phyloP scores from a whole-genome alignment of 805 yeast genomes.

The Lachancea sp. region DNA sequence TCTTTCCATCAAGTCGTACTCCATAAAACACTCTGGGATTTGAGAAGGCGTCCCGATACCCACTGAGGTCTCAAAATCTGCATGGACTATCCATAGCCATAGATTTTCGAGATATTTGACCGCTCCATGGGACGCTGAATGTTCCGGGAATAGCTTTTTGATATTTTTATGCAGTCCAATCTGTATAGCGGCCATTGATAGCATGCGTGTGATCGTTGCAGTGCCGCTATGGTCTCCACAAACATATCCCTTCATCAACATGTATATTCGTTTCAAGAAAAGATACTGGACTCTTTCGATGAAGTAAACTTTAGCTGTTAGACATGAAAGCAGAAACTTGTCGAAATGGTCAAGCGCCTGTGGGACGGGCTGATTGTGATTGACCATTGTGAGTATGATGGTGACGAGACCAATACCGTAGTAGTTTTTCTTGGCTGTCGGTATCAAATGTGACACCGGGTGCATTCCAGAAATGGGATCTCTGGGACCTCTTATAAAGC shows the following conservation, averaged over 20 bases:
- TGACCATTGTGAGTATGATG: slow-evolving; percentile 9
- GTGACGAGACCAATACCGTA: slow-evolving; percentile 13
- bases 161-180: slow-evolving; percentile 12
- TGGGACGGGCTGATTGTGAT: slow-evolving; percentile 6
- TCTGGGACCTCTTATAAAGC: slow-evolving; percentile 11
- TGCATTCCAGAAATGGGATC: slow-evolving; percentile 6
- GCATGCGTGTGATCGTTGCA: slow-evolving; percentile 4
- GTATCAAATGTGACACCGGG: slow-evolving; percentile 6
- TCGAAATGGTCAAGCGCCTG: slow-evolving; percentile 10
- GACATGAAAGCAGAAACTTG: slow-evolving; percentile 11
- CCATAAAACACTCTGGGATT: slow-evolving; percentile 6
- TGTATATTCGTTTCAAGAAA: slow-evolving; percentile 14
- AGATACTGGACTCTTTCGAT: slow-evolving; percentile 28
- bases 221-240: slow-evolving; percentile 11
- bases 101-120: slow-evolving; percentile 8
- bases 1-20: background rate
- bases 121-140: slow-evolving; percentile 3
- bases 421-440: slow-evolving; percentile 12
- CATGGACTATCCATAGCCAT: slow-evolving; percentile 12
- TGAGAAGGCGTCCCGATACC: slow-evolving; percentile 10
- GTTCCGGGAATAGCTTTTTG: slow-evolving; percentile 1
- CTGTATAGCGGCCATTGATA: slow-evolving; percentile 9
- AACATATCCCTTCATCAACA: slow-evolving; percentile 8
- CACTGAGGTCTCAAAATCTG: slow-evolving; percentile 11
- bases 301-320: slow-evolving; percentile 21